Evolutionary conservation across 768 basidiomycete genomes (phyloP).

Genomic region (Lactarius sp.): DNA sequence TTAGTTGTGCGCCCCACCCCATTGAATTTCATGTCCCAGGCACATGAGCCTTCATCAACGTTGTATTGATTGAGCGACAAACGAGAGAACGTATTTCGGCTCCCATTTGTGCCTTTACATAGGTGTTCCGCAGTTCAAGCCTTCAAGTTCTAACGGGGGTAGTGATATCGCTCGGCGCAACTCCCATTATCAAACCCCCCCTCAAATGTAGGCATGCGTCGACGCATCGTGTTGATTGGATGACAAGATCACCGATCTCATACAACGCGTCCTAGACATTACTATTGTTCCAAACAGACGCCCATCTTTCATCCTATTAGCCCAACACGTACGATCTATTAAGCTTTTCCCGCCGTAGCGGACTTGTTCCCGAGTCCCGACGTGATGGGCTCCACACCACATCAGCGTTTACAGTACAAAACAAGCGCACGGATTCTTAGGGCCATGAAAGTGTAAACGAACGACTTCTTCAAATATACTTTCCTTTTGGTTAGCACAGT

Average conservation of each 20-base stretch:
- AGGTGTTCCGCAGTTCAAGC: background rate
- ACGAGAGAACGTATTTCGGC: background rate
- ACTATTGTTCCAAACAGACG: background rate
- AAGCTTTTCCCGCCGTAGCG: background rate
- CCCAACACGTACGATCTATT: background rate
- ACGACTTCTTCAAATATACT: background rate
- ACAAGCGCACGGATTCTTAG: background rate
- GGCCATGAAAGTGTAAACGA: background rate
- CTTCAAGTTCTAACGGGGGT: background rate
- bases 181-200: background rate
- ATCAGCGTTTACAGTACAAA: background rate
- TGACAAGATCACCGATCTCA: constrained; percentile 13
- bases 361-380: background rate
- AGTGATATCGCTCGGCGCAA: background rate
- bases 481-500: background rate
- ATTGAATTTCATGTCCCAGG: constrained; percentile 3
- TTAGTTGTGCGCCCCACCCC: too few species aligned
- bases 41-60: constrained; percentile 5
- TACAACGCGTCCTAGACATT: background rate
- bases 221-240: background rate
- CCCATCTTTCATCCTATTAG: constrained; percentile 3
- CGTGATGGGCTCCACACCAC: background rate
- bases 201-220: background rate
- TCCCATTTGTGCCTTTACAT: too few species aligned
- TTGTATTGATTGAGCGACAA: constrained; percentile 3